Conservation (phyloP, 495 filamentous ascomycete genomes). For the Penicillium chermesinum region DNA sequence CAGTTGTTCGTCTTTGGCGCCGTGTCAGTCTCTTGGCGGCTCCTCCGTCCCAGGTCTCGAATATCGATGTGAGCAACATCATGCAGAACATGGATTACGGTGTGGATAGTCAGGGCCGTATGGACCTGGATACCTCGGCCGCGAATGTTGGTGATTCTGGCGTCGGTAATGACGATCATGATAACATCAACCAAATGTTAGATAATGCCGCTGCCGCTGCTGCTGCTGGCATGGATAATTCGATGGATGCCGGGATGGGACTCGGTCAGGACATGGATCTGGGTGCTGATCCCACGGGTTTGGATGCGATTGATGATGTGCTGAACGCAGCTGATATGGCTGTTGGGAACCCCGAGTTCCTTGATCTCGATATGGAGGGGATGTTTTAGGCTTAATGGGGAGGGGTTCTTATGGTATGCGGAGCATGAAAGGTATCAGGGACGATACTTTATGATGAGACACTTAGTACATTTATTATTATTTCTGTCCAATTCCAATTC, state of each 20-base stretch:
- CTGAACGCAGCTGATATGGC: conserved; percentile 45
- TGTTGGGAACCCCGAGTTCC: conserved; percentile 44
- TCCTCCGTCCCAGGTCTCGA: conserved; percentile 36
- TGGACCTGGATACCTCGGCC: conserved; percentile 29
- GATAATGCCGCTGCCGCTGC: conserved; percentile 37
- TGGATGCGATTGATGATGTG: conserved; percentile 45
- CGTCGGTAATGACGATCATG: conserved; percentile 26
- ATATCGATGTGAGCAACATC: conserved; percentile 38
- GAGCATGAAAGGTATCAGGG: no score
- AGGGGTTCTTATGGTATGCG: no score
- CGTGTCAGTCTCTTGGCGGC: conserved; percentile 61
- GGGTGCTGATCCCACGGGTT: conserved; percentile 18
- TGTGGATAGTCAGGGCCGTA: conserved; percentile 30
- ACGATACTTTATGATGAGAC: no score
- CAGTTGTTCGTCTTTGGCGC: conserved; percentile 68
- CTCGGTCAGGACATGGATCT: conserved; percentile 30
- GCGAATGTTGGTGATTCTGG: conserved; percentile 13
- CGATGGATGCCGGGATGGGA: conserved; percentile 4
- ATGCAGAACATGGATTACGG: conserved; percentile 39
- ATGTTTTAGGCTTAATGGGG: conserved; percentile 44
- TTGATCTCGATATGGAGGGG: conserved; percentile 47
- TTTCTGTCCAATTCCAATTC: no score
- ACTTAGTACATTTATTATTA: no score
- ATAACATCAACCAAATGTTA: conserved; percentile 45
- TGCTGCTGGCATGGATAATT: conserved; percentile 29